phyloP scores from a whole-genome alignment of 1,139 yeast species.

The Debaryomycetaceae sp. region DNA sequence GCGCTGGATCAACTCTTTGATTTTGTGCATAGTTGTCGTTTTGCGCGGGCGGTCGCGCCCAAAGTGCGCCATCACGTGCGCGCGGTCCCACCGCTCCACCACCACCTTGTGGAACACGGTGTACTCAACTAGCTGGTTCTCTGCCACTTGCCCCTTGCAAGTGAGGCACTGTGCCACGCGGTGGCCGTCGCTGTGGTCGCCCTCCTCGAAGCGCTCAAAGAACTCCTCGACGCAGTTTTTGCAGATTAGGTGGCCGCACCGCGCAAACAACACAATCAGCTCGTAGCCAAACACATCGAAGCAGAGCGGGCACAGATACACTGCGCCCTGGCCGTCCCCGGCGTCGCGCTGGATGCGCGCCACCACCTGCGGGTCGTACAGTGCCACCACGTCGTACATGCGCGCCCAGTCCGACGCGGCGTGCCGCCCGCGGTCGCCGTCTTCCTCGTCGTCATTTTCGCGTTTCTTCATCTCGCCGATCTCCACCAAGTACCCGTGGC shows the following conservation, averaged over 20 bases:
- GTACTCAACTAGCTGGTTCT: slow-evolving; percentile 44
- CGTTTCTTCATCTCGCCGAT: slow-evolving; percentile 50
- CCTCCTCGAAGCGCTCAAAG: slow-evolving; percentile 37
- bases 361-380: slow-evolving; percentile 13
- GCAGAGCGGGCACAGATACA: slow-evolving; percentile 65
- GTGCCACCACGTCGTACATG: slow-evolving; percentile 16
- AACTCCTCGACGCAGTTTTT: slow-evolving; percentile 53
- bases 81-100: slow-evolving; percentile 12
- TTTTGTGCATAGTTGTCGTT: slow-evolving; percentile 15
- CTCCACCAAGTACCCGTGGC: slow-evolving; percentile 74
- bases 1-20: slow-evolving; percentile 24
- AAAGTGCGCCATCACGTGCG: slow-evolving; percentile 43
- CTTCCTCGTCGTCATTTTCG: slow-evolving; percentile 11
- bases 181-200: slow-evolving; percentile 27
- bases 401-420: slow-evolving; percentile 17
- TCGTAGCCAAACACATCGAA: slow-evolving; percentile 52
- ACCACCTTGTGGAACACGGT: slow-evolving; percentile 47
- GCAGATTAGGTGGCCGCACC: slow-evolving; percentile 73
- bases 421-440: slow-evolving; percentile 1
- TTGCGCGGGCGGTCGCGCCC: slow-evolving; percentile 51
- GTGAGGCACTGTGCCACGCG: slow-evolving; percentile 49
- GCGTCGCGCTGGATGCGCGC: slow-evolving; percentile 9
- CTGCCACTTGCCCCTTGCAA: slow-evolving; percentile 40
- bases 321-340: slow-evolving; percentile 5
- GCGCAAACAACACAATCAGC: slow-evolving; percentile 42